phyloP scores from a whole-genome alignment of 352 stramenopile species.

The Stephanocyclus meneghinianus region DNA sequence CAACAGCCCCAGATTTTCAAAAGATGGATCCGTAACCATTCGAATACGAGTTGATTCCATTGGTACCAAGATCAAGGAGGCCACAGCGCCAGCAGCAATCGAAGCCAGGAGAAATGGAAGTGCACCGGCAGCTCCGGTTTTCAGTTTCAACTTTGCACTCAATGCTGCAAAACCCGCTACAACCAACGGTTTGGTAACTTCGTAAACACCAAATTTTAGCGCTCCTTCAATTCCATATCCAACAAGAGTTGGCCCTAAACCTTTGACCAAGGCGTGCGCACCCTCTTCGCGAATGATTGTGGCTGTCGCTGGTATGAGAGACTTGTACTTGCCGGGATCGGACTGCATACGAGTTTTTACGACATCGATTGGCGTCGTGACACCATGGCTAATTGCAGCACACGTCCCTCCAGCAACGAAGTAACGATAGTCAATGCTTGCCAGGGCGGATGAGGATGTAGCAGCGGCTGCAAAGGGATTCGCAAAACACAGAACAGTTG shows the following conservation, averaged over 20 bases:
- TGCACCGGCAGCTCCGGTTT: constrained; percentile 3
- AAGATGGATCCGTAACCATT: constrained; percentile 57
- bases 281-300: constrained; percentile 58
- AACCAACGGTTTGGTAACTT: constrained; percentile 56
- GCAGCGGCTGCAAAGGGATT: background rate
- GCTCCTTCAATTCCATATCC: constrained; percentile 68
- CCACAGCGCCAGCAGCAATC: constrained; percentile 58
- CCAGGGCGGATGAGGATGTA: background rate
- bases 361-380: constrained; percentile 72
- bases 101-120: constrained; percentile 52
- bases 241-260: constrained; percentile 57
- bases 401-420: constrained; percentile 67
- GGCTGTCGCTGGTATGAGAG: constrained; percentile 30
- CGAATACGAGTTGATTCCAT: constrained; percentile 64
- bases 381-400: constrained; percentile 61
- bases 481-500: background rate
- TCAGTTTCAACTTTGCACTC: constrained; percentile 23
- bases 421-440: constrained; percentile 49
- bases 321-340: constrained; percentile 53
- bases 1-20: constrained; percentile 32
- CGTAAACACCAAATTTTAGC: constrained; percentile 69
- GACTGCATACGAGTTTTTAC: constrained; percentile 66
- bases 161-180: constrained; percentile 22
- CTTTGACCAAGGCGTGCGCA: constrained; percentile 26
- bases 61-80: constrained; percentile 58